A percentile compares a stretch with the other conserved stretches of the same genome.
Evolutionary conservation across 345 rosid genomes (phyloP).

Genomic region (Ceriops decandra): DNA sequence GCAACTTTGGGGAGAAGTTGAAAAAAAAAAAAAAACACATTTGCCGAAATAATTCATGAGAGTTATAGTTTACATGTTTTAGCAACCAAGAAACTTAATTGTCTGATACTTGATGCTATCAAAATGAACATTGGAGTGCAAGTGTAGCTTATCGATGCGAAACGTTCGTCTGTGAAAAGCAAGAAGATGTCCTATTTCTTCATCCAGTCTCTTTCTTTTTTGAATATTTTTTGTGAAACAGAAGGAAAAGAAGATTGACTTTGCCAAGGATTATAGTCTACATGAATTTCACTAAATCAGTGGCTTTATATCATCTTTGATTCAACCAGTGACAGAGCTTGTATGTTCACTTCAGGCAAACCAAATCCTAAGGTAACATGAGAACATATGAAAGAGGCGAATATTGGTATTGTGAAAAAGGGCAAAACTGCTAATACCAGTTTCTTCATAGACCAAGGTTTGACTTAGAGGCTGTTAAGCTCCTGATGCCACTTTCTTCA

Average conservation of each 20-base stretch:
- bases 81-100: neutral
- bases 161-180: neutral
- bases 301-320: neutral
- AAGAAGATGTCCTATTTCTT: neutral
- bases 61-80: neutral
- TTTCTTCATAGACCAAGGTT: neutral
- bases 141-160: conserved; percentile 1
- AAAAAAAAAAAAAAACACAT: too few relatives aligned
- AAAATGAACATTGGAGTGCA: neutral
- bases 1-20: too few relatives aligned
- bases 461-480: conserved; percentile 10
- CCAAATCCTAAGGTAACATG: too few relatives aligned
- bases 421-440: neutral
- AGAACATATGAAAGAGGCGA: too few relatives aligned
- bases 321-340: too few relatives aligned
- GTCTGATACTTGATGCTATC: conserved; percentile 3
- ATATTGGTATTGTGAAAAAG: neutral
- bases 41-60: too few relatives aligned
- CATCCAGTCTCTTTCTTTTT: neutral
- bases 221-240: too few relatives aligned
- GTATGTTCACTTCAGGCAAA: too few relatives aligned
- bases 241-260: neutral
- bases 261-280: neutral
- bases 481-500: neutral
- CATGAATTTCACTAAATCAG: neutral